Base-by-base conservation (phyloP, 345 rosid genomes). In the Cochlearia excelsa region DNA sequence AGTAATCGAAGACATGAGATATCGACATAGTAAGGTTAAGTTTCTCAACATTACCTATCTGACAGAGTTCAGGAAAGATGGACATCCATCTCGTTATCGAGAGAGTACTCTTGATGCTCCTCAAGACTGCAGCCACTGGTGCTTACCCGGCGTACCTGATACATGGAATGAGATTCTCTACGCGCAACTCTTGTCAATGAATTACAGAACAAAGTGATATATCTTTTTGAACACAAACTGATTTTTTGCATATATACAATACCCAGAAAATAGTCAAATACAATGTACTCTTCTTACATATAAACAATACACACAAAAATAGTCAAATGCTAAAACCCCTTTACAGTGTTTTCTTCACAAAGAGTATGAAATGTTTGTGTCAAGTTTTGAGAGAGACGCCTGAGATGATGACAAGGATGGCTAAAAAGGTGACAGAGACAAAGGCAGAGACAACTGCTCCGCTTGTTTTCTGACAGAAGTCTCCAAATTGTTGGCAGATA, bases 71-170 rank as follows among this genome's bases (percentile, higher is more conserved):
- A 82, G 94, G 60, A 77, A 66, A 23, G 94, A 93, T 9, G 84
- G 84, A 30, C 96, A 94, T 58, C 97, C 97, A 26, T 85, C 97
- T 30, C 74, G 62, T 57, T 66, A 85, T 73, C 81, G 92, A n/a
- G 92, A 82, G 73, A 84, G 84, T 3, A 87, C 83, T 56, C 75
- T 77, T 1, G 71, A 72, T 60, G 90, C 92, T 69, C 86, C 99
- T 5, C 90, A 90, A 68, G 99, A 87, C 64, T 90, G 95, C 78
- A 85, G 97, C 77, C 96, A 87, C 52, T 94, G 99, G 96, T 94
- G 97, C 71, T 56, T 87, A 64, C 96, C 96, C 1, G 97, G 96
- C 5, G 74, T 94, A 40, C 96, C 97, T 7, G 90, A 90, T 58
- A 72, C 80, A 23, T 94, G 97, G 99, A 90, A 94, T 69, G 80